phyloP scores from a whole-genome alignment of 305 asterid genomes.

The Vinca major region DNA sequence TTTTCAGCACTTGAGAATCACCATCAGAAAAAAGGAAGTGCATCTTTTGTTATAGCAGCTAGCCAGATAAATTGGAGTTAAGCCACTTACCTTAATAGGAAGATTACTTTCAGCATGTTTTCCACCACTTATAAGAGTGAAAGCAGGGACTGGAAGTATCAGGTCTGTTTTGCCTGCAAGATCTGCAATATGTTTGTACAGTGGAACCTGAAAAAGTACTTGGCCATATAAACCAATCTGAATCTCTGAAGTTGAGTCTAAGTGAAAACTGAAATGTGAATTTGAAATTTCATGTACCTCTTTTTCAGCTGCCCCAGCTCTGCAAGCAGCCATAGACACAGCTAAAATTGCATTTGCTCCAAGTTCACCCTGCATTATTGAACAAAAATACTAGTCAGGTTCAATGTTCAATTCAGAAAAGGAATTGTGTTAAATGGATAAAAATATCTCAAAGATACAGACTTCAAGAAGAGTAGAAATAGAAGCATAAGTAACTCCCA shows the following conservation, averaged over 20 bases:
- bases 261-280: neutral
- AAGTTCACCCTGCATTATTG: conserved; percentile 62
- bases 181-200: conserved; percentile 92
- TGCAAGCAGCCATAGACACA: conserved; percentile 97
- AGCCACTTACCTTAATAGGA: conserved; percentile 54
- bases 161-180: conserved; percentile 67
- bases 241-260: neutral
- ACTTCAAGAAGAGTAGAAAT: neutral
- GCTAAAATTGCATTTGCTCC: conserved; percentile 97
- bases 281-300: conserved; percentile 41
- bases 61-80: conserved; percentile 5
- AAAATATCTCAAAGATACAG: neutral
- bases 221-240: conserved; percentile 6
- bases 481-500: neutral
- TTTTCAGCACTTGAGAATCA: neutral
- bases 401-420: neutral
- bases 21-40: neutral
- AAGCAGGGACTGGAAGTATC: conserved; percentile 81
- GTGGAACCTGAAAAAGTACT: conserved; percentile 60
- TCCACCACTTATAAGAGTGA: conserved; percentile 91
- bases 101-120: conserved; percentile 77
- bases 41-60: conserved; percentile 7
- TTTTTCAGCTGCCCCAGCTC: conserved; percentile 98
- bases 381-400: neutral
- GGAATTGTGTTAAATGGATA: neutral